Evolutionary conservation across 257 asterid genomes (phyloP).

Genomic region (Nicotiana sylvestris): DNA sequence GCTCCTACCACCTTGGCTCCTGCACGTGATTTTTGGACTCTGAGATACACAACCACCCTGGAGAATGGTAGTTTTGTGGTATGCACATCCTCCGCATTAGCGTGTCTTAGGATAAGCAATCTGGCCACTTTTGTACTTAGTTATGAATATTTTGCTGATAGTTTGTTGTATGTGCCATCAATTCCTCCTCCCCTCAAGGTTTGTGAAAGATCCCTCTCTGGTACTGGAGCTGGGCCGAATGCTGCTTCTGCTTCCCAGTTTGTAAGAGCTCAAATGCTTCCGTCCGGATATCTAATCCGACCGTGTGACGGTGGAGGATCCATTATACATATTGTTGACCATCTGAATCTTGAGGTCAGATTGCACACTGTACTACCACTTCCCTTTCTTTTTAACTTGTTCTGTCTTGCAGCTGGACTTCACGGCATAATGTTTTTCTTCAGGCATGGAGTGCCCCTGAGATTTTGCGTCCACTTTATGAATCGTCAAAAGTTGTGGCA

Average conservation of each 20-base stretch:
- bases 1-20: conserved; percentile 97
- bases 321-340: conserved; percentile 92
- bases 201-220: conserved; percentile 91
- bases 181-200: conserved; percentile 37
- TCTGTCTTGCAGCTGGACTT: background rate
- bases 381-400: background rate
- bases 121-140: background rate
- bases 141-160: background rate
- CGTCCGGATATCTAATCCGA: conserved; percentile 83
- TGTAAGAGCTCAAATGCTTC: conserved; percentile 87
- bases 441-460: conserved; percentile 99
- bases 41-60: conserved; percentile 88
- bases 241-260: conserved; percentile 75
- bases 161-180: background rate
- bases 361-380: background rate
- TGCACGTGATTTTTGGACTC: conserved; percentile 97
- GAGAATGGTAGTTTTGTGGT: conserved; percentile 96
- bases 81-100: conserved; percentile 22
- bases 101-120: background rate
- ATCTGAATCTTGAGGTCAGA: conserved; percentile 73
- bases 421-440: background rate
- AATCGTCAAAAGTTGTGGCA: conserved; percentile 81
- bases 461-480: conserved; percentile 92
- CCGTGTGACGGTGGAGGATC: conserved; percentile 99
- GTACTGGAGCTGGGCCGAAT: conserved; percentile 83